These are phyloP conservation scores for Sarocladium kiliense DNA, from an alignment of 2,329 filamentous ascomycete species.

Conservation along the genomic window DNA sequence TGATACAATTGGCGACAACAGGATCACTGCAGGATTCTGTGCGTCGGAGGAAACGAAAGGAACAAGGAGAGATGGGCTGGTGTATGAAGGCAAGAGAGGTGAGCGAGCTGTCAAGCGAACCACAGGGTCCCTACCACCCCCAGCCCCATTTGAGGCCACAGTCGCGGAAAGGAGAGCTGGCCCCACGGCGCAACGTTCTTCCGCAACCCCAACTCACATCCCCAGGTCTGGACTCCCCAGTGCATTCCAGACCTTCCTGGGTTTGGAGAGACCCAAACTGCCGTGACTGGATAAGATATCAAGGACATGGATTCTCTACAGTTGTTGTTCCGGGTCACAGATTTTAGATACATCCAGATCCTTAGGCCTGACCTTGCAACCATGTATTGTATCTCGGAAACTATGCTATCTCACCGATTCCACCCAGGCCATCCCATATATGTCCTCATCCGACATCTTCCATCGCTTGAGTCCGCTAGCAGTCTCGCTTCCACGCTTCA, in stretches of 20 bases:
- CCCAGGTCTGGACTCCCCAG: not conserved
- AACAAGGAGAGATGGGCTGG: slow-evolving; percentile 13
- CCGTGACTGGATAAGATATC: too few species aligned
- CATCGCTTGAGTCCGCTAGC: not conserved
- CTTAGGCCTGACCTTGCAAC: not conserved
- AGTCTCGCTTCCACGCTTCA: not conserved
- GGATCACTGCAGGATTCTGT: slow-evolving; percentile 30
- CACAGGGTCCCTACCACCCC: not conserved
- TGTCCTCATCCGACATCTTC: not conserved
- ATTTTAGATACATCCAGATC: too few species aligned
- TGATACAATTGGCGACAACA: slow-evolving; percentile 7
- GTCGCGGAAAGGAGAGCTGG: slow-evolving; percentile 30
- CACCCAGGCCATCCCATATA: not conserved
- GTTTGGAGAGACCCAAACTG: not conserved
- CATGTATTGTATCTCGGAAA: not conserved
- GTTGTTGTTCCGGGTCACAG: too few species aligned
- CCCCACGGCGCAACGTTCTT: slow-evolving; percentile 27
- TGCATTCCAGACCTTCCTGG: not conserved
- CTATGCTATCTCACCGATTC: not conserved
- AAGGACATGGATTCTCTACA: too few species aligned
- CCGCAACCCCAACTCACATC: slow-evolving; percentile 16
- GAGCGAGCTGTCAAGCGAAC: not conserved
- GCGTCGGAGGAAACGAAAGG: slow-evolving; percentile 18
- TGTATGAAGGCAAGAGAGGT: slow-evolving; percentile 11
- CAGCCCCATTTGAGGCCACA: slow-evolving; percentile 36